phyloP scores from a whole-genome alignment of 106 monocot genomes.

The Phalaenopsis equestris region DNA sequence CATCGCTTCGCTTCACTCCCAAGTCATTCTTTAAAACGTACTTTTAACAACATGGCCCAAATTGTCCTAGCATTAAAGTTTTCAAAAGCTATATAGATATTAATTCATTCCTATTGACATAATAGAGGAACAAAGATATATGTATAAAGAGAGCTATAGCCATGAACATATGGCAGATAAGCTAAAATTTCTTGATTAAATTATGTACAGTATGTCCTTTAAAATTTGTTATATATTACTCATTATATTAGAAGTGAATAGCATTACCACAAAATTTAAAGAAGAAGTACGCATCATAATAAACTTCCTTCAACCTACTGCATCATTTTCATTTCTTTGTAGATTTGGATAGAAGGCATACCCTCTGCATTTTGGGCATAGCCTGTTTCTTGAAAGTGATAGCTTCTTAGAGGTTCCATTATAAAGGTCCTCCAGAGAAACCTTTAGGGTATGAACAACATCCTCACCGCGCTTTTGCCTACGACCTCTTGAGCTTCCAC shows the following conservation, averaged over 20 bases:
- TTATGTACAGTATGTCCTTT: not conserved
- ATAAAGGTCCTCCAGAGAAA: constrained; percentile 55
- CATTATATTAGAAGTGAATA: too few species aligned
- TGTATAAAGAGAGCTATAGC: not conserved
- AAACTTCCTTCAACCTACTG: not conserved
- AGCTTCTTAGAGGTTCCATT: constrained; percentile 48
- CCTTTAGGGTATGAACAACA: constrained; percentile 38
- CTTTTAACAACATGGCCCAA: too few species aligned
- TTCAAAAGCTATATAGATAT: not conserved
- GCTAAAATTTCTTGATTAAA: not conserved
- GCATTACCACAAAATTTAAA: not conserved
- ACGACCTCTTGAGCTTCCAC: constrained; percentile 31
- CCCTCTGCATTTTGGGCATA: constrained; percentile 60
- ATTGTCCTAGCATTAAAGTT: not conserved
- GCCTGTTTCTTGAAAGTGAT: constrained; percentile 35
- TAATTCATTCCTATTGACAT: not conserved
- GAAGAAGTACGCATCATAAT: not conserved
- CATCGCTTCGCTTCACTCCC: too few species aligned
- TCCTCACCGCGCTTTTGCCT: constrained; percentile 50
- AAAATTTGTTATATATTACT: not conserved
- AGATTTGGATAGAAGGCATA: constrained; percentile 12
- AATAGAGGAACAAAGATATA: not conserved
- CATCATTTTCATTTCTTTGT: not conserved
- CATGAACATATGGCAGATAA: not conserved
- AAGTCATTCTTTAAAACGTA: too few species aligned